These are phyloP conservation scores for Mycogone perniciosa DNA, from an alignment of 2,329 filamentous ascomycete genomes.

Conservation along the genomic window DNA sequence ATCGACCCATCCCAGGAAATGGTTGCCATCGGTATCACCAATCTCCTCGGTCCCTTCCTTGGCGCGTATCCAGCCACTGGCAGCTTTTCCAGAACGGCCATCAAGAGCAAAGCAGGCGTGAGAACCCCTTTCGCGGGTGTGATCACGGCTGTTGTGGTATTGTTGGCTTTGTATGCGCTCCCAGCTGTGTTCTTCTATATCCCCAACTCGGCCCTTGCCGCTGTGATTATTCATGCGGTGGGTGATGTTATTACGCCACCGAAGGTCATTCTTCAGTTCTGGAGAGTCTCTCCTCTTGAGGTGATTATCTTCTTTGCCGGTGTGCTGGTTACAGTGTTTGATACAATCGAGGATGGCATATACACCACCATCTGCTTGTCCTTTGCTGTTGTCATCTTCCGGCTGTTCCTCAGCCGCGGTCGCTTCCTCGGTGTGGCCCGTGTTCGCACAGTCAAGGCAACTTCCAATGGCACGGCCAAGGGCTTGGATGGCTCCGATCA, in stretches of 20 bases:
- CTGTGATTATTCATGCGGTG: slow-evolving; percentile 87
- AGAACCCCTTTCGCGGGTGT: slow-evolving; percentile 81
- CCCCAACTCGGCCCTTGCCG: slow-evolving; percentile 66
- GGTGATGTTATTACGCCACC: slow-evolving; percentile 79
- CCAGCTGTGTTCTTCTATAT: slow-evolving; percentile 86
- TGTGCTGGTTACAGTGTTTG: slow-evolving; percentile 76
- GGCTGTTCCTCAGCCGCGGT: slow-evolving; percentile 70
- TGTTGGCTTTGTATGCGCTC: slow-evolving; percentile 78
- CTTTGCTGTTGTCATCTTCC: slow-evolving; percentile 65
- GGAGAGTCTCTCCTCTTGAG: slow-evolving; percentile 76
- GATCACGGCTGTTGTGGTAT: slow-evolving; percentile 74
- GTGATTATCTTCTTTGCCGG: slow-evolving; percentile 80
- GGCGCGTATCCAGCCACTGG: slow-evolving; percentile 82
- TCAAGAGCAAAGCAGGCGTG: slow-evolving; percentile 91
- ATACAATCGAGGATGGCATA: slow-evolving; percentile 76
- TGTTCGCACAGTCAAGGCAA: slow-evolving; percentile 76
- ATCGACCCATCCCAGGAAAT: slow-evolving; percentile 76
- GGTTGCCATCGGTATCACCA: slow-evolving; percentile 69
- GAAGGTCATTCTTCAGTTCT: slow-evolving; percentile 80
- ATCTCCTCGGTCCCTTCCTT: slow-evolving; percentile 70
- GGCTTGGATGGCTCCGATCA: slow-evolving; percentile 40
- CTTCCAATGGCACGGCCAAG: slow-evolving; percentile 19
- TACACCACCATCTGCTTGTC: slow-evolving; percentile 73
- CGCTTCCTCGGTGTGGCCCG: slow-evolving; percentile 73
- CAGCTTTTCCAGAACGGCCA: slow-evolving; percentile 84